Base-by-base conservation (phyloP, 306 rosid species). In the Ormosia emarginata region DNA sequence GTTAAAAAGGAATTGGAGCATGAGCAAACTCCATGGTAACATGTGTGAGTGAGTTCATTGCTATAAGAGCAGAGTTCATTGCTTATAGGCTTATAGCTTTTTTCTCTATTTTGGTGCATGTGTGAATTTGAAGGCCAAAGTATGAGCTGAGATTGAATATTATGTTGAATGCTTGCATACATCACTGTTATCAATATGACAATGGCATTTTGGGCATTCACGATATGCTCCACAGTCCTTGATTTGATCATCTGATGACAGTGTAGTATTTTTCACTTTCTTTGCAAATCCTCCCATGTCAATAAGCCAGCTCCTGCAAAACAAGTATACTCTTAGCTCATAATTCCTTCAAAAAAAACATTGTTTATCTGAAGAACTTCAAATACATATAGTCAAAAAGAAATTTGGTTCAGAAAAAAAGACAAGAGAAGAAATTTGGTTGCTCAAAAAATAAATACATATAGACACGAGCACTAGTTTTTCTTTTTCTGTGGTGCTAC, bases 221-320 rank as follows among this genome's bases (percentile, higher is more conserved):
- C 94, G 93, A 74, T 61, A 89, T 11, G 97, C 96, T 4, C 89
- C 98, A 65, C 90, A 90, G 78, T 93, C 98, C 79, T 88, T 90
- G 67, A 90, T 84, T 52, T 85, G 94, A 82, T 76, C 83, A 30
- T 88, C 84, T 55, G 92, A 74, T 55, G 90, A 78, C 53, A 63
- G 53, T 34, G 86, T 41, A 73, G 83, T 84, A 77, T 79, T 89
- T 83, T 88, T 93, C 40, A 95, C 91, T 88, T 95, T 95, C 86
- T 71, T 95, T 17, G 99, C 99, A 77, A 95, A 81, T 74, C 92
- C 94, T 79, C 90, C 87, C 39, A 89, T 56, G 82, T 93, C 85
- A 56, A 92, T 75, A 44, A 95, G 77, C 99, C 99, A 95, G 83
- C 90, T 78, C 89, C 99, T 95, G 88, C 10, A 75, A 11, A 81